Evolutionary conservation across 176 grass and related monocot species (phyloP).

Genomic region (Oryza meyeriana): DNA sequence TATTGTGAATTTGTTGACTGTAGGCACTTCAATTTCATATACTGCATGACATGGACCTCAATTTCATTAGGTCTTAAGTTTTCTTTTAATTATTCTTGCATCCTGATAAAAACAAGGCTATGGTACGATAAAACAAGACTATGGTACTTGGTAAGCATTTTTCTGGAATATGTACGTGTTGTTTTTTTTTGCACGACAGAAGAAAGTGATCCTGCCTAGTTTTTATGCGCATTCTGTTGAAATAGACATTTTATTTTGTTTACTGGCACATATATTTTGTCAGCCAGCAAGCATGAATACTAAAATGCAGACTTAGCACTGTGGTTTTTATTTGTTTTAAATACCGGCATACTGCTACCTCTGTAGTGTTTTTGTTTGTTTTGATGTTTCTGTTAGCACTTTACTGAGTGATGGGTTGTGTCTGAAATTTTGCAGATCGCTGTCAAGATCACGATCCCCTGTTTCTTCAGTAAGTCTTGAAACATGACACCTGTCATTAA

Average conservation of each 20-base stretch:
- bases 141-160: conserved; percentile 12
- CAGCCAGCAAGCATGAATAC: background rate
- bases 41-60: background rate
- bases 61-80: background rate
- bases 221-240: conserved; percentile 17
- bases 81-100: conserved; percentile 5
- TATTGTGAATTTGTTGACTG: conserved; percentile 4
- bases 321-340: background rate
- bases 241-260: background rate
- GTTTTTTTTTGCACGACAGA: background rate
- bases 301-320: background rate
- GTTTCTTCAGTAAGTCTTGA: conserved; percentile 34
- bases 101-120: background rate
- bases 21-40: conserved; percentile 8
- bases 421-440: conserved; percentile 32
- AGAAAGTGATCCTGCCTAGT: background rate
- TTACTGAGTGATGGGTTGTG: conserved; percentile 12
- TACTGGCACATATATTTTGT: too few species aligned
- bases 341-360: background rate
- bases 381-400: background rate
- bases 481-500: background rate
- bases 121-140: background rate
- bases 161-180: background rate
- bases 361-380: background rate
- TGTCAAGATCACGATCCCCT: conserved; percentile 31